Evolutionary conservation across 495 filamentous ascomycete species (phyloP).

Genomic region (Penicillium nucicola): DNA sequence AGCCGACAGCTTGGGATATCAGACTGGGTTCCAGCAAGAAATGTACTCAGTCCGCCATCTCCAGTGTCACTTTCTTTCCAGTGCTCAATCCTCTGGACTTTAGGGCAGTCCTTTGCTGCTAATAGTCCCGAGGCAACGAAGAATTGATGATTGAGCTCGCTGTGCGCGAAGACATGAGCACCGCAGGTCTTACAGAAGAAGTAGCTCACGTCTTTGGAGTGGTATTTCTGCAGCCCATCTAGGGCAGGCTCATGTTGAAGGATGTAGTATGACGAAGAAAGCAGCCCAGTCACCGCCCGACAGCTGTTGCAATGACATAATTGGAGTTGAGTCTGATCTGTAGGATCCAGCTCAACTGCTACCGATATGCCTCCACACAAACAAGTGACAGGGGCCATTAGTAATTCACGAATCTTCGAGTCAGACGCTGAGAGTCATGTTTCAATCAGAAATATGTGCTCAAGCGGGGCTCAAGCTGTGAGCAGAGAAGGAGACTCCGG

Average conservation of each 20-base stretch:
- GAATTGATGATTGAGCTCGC: conserved; percentile 29
- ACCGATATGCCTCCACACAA: conserved; percentile 51
- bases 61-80: conserved; percentile 46
- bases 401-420: not conserved
- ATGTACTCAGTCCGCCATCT: conserved; percentile 58
- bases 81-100: conserved; percentile 43
- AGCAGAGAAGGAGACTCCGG: conserved; percentile 6
- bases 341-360: conserved; percentile 34
- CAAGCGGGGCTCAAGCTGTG: conserved; percentile 28
- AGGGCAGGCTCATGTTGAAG: conserved; percentile 34
- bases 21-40: conserved; percentile 30
- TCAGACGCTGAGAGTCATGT: not conserved
- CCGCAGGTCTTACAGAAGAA: conserved; percentile 70
- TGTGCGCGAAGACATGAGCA: conserved; percentile 53
- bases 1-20: conserved; percentile 16
- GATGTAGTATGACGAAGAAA: conserved; percentile 52
- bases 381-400: conserved; percentile 45
- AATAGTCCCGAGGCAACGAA: conserved; percentile 42
- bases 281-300: conserved; percentile 55
- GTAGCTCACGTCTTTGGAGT: conserved; percentile 47
- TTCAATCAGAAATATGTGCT: conserved; percentile 16
- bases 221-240: conserved; percentile 44
- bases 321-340: conserved; percentile 28
- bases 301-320: conserved; percentile 67
- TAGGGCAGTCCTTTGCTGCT: conserved; percentile 27